These are phyloP conservation scores for Amphirosellinia nigrospora DNA, from an alignment of 495 filamentous ascomycete species.

Conservation along the genomic window DNA sequence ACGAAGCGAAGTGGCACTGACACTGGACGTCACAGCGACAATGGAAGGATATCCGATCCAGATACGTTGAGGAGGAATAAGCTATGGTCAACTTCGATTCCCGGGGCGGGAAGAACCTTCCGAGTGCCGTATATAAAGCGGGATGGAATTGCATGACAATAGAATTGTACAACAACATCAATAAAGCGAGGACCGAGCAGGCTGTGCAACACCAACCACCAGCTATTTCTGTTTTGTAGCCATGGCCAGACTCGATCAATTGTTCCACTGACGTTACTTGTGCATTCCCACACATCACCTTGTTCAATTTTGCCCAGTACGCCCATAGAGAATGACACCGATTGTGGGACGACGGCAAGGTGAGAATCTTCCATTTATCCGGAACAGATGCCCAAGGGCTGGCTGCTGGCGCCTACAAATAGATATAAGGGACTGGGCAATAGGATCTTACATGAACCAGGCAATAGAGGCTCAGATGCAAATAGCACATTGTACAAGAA, in stretches of 20 bases:
- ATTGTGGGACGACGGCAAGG: background rate
- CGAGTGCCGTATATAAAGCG: background rate
- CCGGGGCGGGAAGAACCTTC: constrained; percentile 2
- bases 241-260: background rate
- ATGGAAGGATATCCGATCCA: constrained; percentile 98
- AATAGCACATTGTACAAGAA: background rate
- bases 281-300: background rate
- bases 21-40: constrained; percentile 69
- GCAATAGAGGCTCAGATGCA: background rate
- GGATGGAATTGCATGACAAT: constrained; percentile 11
- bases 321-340: background rate
- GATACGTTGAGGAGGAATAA: constrained; percentile 77
- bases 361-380: background rate
- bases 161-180: constrained; percentile 28
- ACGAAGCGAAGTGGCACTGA: constrained; percentile 35
- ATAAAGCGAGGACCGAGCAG: constrained; percentile 20
- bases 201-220: constrained; percentile 40
- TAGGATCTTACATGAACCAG: background rate
- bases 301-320: background rate
- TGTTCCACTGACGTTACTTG: constrained; percentile 2
- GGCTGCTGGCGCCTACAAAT: too few relatives aligned
- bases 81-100: constrained; percentile 33
- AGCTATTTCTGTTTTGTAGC: constrained; percentile 62
- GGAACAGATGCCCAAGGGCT: too few relatives aligned
- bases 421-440: too few relatives aligned